Base-by-base conservation (phyloP, 345 rosid genomes). In the Combretum micranthum region DNA sequence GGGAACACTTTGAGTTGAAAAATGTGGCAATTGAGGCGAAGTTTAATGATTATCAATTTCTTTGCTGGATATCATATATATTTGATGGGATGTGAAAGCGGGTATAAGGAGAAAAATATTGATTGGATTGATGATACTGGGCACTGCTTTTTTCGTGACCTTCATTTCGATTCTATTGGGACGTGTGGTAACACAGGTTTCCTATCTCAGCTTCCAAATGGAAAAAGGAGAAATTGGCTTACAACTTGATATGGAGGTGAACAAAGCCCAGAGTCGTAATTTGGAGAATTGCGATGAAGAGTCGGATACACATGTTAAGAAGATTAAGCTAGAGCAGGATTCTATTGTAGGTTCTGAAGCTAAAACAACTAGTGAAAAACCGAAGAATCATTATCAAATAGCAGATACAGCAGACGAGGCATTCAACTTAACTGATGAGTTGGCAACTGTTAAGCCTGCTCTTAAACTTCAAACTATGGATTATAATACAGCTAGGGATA, bases 191-290 rank as follows among this genome's bases (percentile, higher is more conserved):
- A 57, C 19, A n/a, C 50, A 15, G 26, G 49, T 53, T 19, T 18
- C 16, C 15, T 37, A 37, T 15, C 56, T 47, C n/a, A 56, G 55
- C 72, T 65, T 54, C 50, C 66, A 4, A 61, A 42, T 60, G 74
- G 72, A 32, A 68, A 80, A 0, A 73, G 42, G n/a, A 55, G 95
- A 92, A 68, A 83, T 93, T 49, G 89, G 87, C 62, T 65, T 93
- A 61, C 88, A 78, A 50, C 77, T 89, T 69, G 91, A 89, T 47
- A 88, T 92, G 59, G 95, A 80, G 48, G 65, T 92, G 48, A 80
- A 70, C 44, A 87, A 81, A 23, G 62, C 60, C 56, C 76, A 77
- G 43, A 66, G 71, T 20, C 68, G 74, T 4, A 79, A 71, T 63
- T n/a, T n/a, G n/a, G n/a, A n/a, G n/a, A n/a, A n/a, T n/a, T n/a